Percentiles rank a stretch among this genome's conserved stretches.
phyloP scores from a whole-genome alignment of 192 early-diverging fungal species.

The Backusella tarrabulga region DNA sequence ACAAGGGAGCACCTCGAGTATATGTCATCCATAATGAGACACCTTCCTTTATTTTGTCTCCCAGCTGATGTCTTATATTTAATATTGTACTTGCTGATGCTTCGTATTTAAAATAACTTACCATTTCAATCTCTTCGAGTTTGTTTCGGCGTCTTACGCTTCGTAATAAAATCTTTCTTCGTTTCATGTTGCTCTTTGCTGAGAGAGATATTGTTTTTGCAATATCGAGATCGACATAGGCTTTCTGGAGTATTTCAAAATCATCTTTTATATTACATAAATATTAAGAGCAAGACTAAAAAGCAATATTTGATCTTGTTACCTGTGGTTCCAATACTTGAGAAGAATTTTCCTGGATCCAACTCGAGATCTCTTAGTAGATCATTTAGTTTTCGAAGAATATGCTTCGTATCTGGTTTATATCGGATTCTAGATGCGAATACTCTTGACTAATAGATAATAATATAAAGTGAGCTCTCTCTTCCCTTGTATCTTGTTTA shows the following conservation, averaged over 20 bases:
- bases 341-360: slow-evolving; percentile 26
- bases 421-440: slow-evolving; percentile 22
- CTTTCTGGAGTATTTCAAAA: slow-evolving; percentile 22
- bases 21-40: slow-evolving; percentile 17
- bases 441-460: background rate
- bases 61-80: background rate
- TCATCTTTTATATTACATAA: background rate
- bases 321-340: slow-evolving; percentile 22
- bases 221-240: slow-evolving; percentile 19
- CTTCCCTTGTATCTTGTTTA: background rate
- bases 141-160: background rate
- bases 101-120: slow-evolving; percentile 1
- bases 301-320: background rate
- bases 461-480: background rate
- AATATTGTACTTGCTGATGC: background rate
- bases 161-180: slow-evolving; percentile 20
- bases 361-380: slow-evolving; percentile 19
- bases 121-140: slow-evolving; percentile 24
- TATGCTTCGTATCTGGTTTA: slow-evolving; percentile 30
- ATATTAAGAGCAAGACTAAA: background rate
- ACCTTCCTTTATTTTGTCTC: slow-evolving; percentile 18
- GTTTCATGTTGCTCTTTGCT: slow-evolving; percentile 23
- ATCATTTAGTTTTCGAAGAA: slow-evolving; percentile 24
- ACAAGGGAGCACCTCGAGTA: slow-evolving; percentile 5
- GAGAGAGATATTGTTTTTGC: slow-evolving; percentile 25